A percentile compares a stretch with the other conserved stretches of the same genome.
phyloP scores from a whole-genome alignment of 352 stramenopile genomes.

The Phytophthora chlamydospora region DNA sequence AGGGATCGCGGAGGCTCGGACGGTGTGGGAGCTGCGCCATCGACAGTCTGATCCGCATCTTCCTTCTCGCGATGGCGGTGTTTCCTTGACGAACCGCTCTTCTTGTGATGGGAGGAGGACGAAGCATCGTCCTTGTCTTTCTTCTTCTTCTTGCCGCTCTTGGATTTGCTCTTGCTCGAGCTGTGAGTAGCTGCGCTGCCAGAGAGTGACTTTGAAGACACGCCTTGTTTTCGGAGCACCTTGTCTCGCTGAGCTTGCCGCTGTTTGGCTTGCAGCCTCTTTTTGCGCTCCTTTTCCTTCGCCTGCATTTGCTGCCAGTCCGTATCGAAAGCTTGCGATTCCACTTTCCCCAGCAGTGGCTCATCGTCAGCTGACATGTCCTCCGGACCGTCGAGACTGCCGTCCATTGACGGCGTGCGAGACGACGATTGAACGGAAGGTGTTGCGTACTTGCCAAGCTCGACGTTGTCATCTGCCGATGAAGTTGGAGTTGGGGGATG shows the following conservation, averaged over 20 bases:
- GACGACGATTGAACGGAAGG: constrained; percentile 8
- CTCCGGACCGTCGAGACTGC: constrained; percentile 24
- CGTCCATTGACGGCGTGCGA: constrained; percentile 27
- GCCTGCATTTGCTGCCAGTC: constrained; percentile 80
- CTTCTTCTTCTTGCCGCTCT: constrained; percentile 57
- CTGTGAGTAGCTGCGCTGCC: constrained; percentile 10
- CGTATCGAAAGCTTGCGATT: constrained; percentile 45
- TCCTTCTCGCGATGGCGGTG: constrained; percentile 36
- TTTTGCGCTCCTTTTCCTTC: constrained; percentile 76
- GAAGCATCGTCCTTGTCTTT: constrained; percentile 32
- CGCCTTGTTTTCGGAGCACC: constrained; percentile 64
- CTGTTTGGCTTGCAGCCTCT: constrained; percentile 73
- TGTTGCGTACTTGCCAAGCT: constrained; percentile 37
- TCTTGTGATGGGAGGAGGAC: constrained; percentile 36
- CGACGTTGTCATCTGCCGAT: constrained; percentile 26
- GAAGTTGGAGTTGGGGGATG: constrained; percentile 10
- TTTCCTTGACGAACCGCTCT: constrained; percentile 43
- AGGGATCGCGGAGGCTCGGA: constrained; percentile 38
- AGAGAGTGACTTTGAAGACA: constrained; percentile 31
- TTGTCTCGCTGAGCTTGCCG: constrained; percentile 82
- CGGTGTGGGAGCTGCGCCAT: no score
- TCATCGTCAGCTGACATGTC: constrained; percentile 15
- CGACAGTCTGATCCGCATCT: background rate
- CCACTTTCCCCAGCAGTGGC: constrained; percentile 22
- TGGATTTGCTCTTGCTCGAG: constrained; percentile 35